Evolutionary conservation across 2,329 filamentous ascomycete species (phyloP).

Genomic region (Gaeumannomyces sp.): DNA sequence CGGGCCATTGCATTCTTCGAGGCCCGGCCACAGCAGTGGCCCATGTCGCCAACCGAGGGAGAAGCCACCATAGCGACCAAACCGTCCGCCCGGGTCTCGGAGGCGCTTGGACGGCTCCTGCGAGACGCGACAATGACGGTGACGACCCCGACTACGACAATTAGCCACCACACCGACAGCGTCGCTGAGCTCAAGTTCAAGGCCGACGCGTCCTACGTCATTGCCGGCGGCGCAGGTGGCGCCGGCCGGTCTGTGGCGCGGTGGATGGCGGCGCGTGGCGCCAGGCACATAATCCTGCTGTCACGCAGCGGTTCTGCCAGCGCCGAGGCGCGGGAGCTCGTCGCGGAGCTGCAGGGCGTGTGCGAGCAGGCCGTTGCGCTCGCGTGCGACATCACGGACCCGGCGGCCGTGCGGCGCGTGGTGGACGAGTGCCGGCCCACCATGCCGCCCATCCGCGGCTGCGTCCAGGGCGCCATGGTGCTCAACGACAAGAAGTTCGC

Average conservation of each 20-base stretch:
- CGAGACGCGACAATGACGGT: not conserved
- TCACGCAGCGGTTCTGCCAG: conserved; percentile 15
- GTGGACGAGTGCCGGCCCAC: not conserved
- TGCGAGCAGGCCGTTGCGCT: conserved; percentile 6
- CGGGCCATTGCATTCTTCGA: not conserved
- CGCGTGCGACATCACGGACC: conserved; percentile 6
- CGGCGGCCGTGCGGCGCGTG: not conserved
- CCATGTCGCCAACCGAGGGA: not conserved
- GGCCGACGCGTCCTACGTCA: conserved; percentile 19
- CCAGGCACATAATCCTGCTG: conserved; percentile 16
- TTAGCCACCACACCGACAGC: not conserved
- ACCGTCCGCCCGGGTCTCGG: not conserved
- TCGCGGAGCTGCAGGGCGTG: conserved; percentile 10
- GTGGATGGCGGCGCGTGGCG: conserved; percentile 19
- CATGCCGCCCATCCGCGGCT: conserved; percentile 25
- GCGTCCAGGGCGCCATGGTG: conserved; percentile 29
- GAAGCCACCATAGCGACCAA: not conserved
- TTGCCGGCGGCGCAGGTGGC: conserved; percentile 23
- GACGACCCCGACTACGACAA: not conserved
- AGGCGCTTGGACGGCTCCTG: not conserved
- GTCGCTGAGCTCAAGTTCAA: conserved; percentile 9
- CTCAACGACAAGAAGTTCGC: conserved; percentile 8
- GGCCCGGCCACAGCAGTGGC: not conserved
- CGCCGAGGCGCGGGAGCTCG: conserved; percentile 9
- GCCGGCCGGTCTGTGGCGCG: conserved; percentile 19